A percentile compares a stretch with the other conserved stretches of the same genome.
These are phyloP conservation scores for Aureobasidium namibiae DNA, from an alignment of 2,329 filamentous ascomycete species.

Conservation along the genomic window DNA sequence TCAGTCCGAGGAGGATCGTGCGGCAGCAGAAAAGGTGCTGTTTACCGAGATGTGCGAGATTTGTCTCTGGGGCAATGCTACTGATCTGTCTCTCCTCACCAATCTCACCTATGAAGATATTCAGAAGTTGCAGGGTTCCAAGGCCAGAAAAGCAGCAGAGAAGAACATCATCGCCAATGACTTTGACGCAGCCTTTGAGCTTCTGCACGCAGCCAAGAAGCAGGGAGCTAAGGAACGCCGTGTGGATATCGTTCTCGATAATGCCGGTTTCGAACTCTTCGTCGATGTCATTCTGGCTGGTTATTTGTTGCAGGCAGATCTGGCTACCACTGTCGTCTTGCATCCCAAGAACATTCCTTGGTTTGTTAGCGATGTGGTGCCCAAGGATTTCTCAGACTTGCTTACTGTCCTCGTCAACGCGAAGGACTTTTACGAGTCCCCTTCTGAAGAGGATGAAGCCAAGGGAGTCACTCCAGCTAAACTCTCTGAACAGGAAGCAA, in stretches of 20 bases:
- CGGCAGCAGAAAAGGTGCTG: conserved; percentile 64
- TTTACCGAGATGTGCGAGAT: conserved; percentile 95
- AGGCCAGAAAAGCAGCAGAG: conserved; percentile 78
- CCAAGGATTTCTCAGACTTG: conserved; percentile 74
- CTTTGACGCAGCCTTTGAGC: conserved; percentile 61
- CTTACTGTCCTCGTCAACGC: conserved; percentile 73
- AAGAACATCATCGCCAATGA: conserved; percentile 91
- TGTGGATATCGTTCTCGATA: conserved; percentile 93
- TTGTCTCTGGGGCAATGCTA: conserved; percentile 95
- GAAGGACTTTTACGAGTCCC: conserved; percentile 67
- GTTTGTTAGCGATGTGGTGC: conserved; percentile 95
- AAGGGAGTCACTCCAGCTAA: conserved; percentile 49
- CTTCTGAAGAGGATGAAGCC: conserved; percentile 56
- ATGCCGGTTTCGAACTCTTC: conserved; percentile 93
- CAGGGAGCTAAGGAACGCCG: conserved; percentile 58
- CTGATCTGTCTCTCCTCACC: conserved; percentile 83
- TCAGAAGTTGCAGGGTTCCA: conserved; percentile 85
- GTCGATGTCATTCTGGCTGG: conserved; percentile 89
- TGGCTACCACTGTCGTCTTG: conserved; percentile 80
- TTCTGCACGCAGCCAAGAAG: conserved; percentile 57
- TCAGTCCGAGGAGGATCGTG: conserved; percentile 44
- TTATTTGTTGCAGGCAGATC: conserved; percentile 73
- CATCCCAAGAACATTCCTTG: conserved; percentile 94
- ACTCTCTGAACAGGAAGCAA: conserved; percentile 58
- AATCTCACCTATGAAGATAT: conserved; percentile 91